Conservation (phyloP, 2,329 filamentous ascomycete genomes). For the Trichoderma koningii region DNA sequence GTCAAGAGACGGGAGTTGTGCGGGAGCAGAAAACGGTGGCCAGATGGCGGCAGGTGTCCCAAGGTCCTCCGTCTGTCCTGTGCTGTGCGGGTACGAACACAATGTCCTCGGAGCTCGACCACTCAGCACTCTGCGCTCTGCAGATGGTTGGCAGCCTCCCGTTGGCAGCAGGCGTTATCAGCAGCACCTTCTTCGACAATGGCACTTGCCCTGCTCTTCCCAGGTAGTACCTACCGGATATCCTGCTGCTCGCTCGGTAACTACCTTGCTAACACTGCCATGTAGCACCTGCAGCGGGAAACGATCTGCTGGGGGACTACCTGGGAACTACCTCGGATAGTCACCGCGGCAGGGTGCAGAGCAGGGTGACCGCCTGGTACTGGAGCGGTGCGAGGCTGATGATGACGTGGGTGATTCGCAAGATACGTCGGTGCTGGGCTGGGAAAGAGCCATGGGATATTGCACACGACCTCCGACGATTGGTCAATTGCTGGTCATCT, state of each 20-base stretch:
- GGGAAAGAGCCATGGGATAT: slow-evolving; percentile 5
- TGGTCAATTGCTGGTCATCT: slow-evolving; percentile 7
- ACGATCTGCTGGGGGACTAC: not conserved
- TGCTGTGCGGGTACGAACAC: slow-evolving; percentile 20
- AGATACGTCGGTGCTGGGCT: slow-evolving; percentile 2
- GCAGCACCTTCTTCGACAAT: slow-evolving; percentile 12
- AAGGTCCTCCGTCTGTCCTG: slow-evolving; percentile 20
- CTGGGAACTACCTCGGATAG: not conserved
- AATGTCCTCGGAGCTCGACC: slow-evolving; percentile 12
- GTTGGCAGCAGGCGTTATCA: slow-evolving; percentile 23
- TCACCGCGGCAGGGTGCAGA: not conserved
- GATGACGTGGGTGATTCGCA: slow-evolving; percentile 16
- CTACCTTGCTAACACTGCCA: not conserved
- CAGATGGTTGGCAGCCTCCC: not conserved
- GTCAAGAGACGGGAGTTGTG: slow-evolving; percentile 7
- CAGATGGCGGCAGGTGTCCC: slow-evolving; percentile 2
- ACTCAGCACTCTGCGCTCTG: not conserved
- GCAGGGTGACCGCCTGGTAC: slow-evolving; percentile 17
- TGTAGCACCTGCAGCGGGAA: not conserved
- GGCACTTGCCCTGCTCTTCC: not conserved
- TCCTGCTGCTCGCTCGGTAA: not conserved
- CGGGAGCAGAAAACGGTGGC: slow-evolving; percentile 16
- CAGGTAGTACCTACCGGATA: too few species aligned
- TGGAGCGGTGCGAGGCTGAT: slow-evolving; percentile 14
- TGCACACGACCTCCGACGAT: not conserved